Conservation (phyloP, 2,329 filamentous ascomycete genomes). For the Paecilomyces dactylethromorphus region DNA sequence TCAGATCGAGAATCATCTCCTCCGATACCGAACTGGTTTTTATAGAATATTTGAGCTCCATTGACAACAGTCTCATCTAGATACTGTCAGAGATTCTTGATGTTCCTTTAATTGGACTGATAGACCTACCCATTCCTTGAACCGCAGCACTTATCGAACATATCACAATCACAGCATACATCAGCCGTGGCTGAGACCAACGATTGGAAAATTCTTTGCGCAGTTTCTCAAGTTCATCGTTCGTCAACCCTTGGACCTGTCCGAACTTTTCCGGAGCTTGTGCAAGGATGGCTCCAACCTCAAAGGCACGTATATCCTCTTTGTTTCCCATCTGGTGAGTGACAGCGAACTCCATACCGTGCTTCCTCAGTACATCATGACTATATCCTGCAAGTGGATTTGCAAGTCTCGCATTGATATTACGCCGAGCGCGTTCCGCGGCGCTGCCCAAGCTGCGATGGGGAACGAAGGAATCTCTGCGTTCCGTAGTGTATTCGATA, state of each 20-base stretch:
- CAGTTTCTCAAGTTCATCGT: slow-evolving; percentile 53
- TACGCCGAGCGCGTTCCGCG: slow-evolving; percentile 34
- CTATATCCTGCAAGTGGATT: slow-evolving; percentile 47
- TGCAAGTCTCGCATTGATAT: slow-evolving; percentile 45
- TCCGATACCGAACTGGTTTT: slow-evolving; percentile 54
- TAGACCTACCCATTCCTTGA: slow-evolving; percentile 55
- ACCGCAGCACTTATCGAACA: slow-evolving; percentile 65
- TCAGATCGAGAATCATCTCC: slow-evolving; percentile 40
- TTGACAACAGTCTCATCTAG: slow-evolving; percentile 63
- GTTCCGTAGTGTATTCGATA: slow-evolving; percentile 7
- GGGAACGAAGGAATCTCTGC: slow-evolving; percentile 14
- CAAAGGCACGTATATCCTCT: slow-evolving; percentile 53
- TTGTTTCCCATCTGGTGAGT: slow-evolving; percentile 49
- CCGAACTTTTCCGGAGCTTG: slow-evolving; percentile 48
- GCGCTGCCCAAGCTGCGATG: slow-evolving; percentile 22
- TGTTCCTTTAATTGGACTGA: not conserved
- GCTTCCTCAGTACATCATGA: slow-evolving; percentile 46
- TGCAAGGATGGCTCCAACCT: slow-evolving; percentile 54
- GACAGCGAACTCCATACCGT: slow-evolving; percentile 54
- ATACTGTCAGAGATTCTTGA: not conserved
- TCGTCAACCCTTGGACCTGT: slow-evolving; percentile 47
- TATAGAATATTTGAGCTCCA: slow-evolving; percentile 62
- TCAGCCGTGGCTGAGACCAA: slow-evolving; percentile 61
- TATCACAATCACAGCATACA: slow-evolving; percentile 60
- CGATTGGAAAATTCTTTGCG: slow-evolving; percentile 57